Conservation (phyloP, 495 filamentous ascomycete genomes). For the Oidiodendron maius region DNA sequence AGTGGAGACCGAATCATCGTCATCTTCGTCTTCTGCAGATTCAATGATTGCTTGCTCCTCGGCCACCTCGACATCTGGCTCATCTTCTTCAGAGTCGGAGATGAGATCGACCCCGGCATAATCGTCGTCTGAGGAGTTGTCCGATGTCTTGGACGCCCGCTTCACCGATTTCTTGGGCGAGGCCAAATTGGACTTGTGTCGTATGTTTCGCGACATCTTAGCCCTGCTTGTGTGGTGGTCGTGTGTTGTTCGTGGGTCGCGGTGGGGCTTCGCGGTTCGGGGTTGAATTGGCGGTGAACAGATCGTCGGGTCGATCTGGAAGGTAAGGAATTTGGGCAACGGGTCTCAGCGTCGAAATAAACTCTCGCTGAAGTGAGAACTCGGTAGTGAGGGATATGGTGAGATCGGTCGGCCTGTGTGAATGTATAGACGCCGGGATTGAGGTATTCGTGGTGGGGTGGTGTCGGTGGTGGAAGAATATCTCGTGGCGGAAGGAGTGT, state of each 20-base stretch:
- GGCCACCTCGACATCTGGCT: slow-evolving; percentile 61
- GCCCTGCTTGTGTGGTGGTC: slow-evolving; percentile 1
- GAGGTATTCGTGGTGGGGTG: slow-evolving; percentile 20
- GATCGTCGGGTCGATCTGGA: too few relatives aligned
- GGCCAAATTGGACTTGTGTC: slow-evolving; percentile 40
- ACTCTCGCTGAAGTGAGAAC: too few relatives aligned
- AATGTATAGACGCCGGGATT: slow-evolving; percentile 5
- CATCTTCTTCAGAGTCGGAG: slow-evolving; percentile 70
- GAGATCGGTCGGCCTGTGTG: neutral
- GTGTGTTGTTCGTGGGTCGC: slow-evolving; percentile 6
- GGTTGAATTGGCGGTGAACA: slow-evolving; percentile 17
- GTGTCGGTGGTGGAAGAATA: slow-evolving; percentile 21
- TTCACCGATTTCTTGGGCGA: slow-evolving; percentile 28
- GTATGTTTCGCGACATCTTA: slow-evolving; percentile 47
- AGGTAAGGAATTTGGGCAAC: too few relatives aligned
- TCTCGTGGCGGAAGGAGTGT: slow-evolving; percentile 30
- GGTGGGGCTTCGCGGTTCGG: slow-evolving; percentile 3
- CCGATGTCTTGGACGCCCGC: slow-evolving; percentile 34
- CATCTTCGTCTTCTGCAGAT: slow-evolving; percentile 39
- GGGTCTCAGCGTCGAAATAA: too few relatives aligned
- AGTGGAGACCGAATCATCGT: slow-evolving; percentile 26
- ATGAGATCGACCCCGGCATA: slow-evolving; percentile 70
- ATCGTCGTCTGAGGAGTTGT: slow-evolving; percentile 61
- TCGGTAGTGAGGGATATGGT: too few relatives aligned
- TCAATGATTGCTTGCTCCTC: slow-evolving; percentile 70